Percentiles rank a stretch among this genome's conserved stretches.
These are phyloP conservation scores for Dendrobium nobile DNA, from an alignment of 106 monocot genomes.

Conservation along the genomic window DNA sequence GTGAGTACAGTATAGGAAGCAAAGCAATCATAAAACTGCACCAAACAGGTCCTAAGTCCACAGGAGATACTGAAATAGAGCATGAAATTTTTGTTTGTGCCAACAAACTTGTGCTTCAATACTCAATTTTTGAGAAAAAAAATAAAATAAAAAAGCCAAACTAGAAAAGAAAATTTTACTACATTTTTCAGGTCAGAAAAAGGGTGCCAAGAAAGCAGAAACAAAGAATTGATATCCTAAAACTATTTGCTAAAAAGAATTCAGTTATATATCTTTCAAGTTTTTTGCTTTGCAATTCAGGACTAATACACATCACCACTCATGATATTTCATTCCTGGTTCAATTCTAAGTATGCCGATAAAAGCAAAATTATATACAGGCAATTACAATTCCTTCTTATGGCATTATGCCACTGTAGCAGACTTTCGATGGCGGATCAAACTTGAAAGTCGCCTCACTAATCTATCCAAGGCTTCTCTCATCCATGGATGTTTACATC, in stretches of 20 bases:
- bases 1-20: too few species aligned
- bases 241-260: background rate
- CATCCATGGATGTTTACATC: constrained; percentile 7
- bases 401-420: background rate
- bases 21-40: too few species aligned
- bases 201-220: background rate
- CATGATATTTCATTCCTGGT: background rate
- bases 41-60: too few species aligned
- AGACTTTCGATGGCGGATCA: background rate
- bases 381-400: background rate
- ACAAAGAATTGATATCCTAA: constrained; percentile 6
- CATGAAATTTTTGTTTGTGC: too few species aligned
- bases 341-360: background rate
- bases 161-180: background rate
- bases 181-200: background rate
- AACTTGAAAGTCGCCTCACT: constrained; percentile 7
- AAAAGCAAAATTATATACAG: background rate
- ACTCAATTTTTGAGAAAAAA: background rate
- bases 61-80: too few species aligned
- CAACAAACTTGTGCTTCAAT: too few species aligned
- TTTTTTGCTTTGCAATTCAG: background rate
- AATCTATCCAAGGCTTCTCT: constrained; percentile 5
- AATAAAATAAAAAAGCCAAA: background rate
- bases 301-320: background rate
- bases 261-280: background rate